Conservation (phyloP, 371 early-diverging fungal genomes). For the Lichtheimia ramosa region DNA sequence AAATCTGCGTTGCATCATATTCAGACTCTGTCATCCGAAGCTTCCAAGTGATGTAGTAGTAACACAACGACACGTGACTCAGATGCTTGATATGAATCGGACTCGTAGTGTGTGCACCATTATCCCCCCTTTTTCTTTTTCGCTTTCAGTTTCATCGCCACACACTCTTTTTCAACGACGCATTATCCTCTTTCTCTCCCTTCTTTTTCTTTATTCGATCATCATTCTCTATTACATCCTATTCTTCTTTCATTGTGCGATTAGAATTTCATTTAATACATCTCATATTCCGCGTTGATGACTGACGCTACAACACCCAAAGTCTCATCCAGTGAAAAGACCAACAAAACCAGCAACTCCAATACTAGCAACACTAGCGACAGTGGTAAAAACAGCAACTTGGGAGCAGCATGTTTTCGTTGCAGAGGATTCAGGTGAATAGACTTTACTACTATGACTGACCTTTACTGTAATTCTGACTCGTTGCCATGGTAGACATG, state of each 20-base stretch:
- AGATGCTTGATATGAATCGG: not conserved
- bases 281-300: no score
- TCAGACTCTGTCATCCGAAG: not conserved
- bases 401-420: constrained; percentile 49
- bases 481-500: constrained; percentile 27
- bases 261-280: not conserved
- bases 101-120: not conserved
- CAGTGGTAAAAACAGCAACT: constrained; percentile 12
- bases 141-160: not conserved
- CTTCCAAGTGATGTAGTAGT: not conserved
- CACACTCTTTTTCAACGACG: not conserved
- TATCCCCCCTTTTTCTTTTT: constrained; percentile 4
- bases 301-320: not conserved
- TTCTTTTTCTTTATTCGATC: not conserved
- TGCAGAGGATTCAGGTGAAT: constrained; percentile 50
- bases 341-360: not conserved
- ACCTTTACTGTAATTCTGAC: not conserved
- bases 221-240: not conserved
- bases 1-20: constrained; percentile 8
- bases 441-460: not conserved
- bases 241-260: not conserved
- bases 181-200: not conserved
- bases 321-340: constrained; percentile 4
- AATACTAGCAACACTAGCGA: not conserved
- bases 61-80: no score